Percentiles rank a stretch among this genome's conserved stretches.
Evolutionary conservation across 345 rosid genomes (phyloP).

Genomic region (Raphanus sativus): DNA sequence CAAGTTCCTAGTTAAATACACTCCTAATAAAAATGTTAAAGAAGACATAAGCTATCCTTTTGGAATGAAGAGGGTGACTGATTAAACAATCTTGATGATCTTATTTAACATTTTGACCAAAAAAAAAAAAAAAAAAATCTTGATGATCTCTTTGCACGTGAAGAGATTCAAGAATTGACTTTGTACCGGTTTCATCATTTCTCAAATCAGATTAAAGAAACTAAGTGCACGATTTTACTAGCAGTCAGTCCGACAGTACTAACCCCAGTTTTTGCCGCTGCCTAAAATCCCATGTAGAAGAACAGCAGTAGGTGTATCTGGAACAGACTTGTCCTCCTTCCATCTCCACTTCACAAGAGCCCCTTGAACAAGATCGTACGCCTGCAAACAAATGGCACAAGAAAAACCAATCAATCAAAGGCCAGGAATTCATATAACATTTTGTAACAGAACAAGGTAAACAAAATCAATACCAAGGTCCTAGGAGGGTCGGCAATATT

Average conservation of each 20-base stretch:
- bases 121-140: too few relatives aligned
- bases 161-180: slow-evolving; percentile 5
- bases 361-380: slow-evolving; percentile 90
- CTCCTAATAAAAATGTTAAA: too few relatives aligned
- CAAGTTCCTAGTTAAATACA: too few relatives aligned
- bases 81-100: background rate
- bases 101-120: too few relatives aligned
- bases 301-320: slow-evolving; percentile 89
- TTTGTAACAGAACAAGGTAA: background rate
- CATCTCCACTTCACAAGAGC: slow-evolving; percentile 79
- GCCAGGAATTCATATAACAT: too few relatives aligned
- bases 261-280: slow-evolving; percentile 90
- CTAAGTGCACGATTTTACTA: background rate
- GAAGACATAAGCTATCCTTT: background rate
- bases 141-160: background rate
- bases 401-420: too few relatives aligned
- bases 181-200: too few relatives aligned
- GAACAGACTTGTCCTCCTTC: slow-evolving; percentile 58
- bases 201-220: background rate
- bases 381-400: slow-evolving; percentile 49
- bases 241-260: slow-evolving; percentile 11
- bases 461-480: slow-evolving; percentile 48
- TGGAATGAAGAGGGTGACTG: background rate
- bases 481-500: slow-evolving; percentile 50
- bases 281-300: slow-evolving; percentile 94